Evolutionary conservation across 257 asterid species (phyloP).

Genomic region (Echium plantagineum): DNA sequence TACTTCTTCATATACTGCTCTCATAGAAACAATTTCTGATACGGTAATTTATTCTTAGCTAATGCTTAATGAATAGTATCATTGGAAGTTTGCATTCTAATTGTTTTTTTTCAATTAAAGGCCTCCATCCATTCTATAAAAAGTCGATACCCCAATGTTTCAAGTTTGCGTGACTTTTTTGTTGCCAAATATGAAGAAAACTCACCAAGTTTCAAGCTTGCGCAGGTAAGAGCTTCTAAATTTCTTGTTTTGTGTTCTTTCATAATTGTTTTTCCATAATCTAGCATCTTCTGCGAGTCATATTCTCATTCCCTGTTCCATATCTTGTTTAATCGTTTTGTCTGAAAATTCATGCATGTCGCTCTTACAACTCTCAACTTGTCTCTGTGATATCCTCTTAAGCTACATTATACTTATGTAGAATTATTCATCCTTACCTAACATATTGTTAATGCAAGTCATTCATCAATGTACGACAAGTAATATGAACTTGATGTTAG

Average conservation of each 20-base stretch:
- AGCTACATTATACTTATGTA: not conserved
- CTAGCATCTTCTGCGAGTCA: not conserved
- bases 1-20: constrained; percentile 93
- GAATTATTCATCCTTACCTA: not conserved
- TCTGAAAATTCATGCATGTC: not conserved
- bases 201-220: constrained; percentile 84
- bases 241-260: constrained; percentile 7
- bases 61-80: not conserved
- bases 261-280: constrained; percentile 7
- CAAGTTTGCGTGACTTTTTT: constrained; percentile 89
- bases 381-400: too few species aligned
- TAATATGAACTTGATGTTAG: not conserved
- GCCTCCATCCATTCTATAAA: constrained; percentile 94
- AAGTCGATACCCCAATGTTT: constrained; percentile 75
- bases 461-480: not conserved
- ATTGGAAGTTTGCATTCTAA: constrained; percentile 2
- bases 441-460: not conserved
- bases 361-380: not conserved
- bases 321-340: not conserved
- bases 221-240: constrained; percentile 53
- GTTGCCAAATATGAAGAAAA: constrained; percentile 85
- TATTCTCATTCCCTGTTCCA: not conserved
- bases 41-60: constrained; percentile 42
- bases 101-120: constrained; percentile 27
- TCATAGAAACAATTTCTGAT: constrained; percentile 97